A percentile compares a stretch with the other conserved stretches of the same genome.
These are phyloP conservation scores for Stipa capillata DNA, from an alignment of 176 grass and related monocot species.

Conservation along the genomic window DNA sequence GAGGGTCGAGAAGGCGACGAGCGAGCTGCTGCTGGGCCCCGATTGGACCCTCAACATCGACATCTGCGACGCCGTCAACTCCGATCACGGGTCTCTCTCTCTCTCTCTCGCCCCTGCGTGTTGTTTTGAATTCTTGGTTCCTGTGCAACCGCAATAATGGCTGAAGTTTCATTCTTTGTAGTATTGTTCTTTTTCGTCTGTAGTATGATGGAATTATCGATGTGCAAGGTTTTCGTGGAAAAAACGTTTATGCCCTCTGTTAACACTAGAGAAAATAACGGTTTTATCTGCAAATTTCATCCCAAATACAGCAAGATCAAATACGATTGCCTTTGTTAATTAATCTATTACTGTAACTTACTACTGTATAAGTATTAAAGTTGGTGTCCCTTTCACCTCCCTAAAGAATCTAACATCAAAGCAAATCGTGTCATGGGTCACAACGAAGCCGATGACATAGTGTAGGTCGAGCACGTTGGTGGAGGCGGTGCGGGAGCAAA, in stretches of 20 bases:
- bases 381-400: too few species aligned
- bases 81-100: constrained; percentile 46
- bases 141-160: background rate
- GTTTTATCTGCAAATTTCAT: background rate
- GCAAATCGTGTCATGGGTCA: too few species aligned
- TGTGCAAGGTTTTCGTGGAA: background rate
- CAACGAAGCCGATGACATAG: too few species aligned
- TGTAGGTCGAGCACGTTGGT: too few species aligned
- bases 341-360: too few species aligned
- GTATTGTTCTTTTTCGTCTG: background rate
- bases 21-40: constrained; percentile 74
- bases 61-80: constrained; percentile 79
- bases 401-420: too few species aligned
- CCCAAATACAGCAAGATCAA: too few species aligned
- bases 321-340: too few species aligned
- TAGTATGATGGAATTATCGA: background rate
- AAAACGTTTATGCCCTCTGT: background rate
- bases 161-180: too few species aligned
- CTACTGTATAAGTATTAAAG: too few species aligned
- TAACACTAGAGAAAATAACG: background rate
- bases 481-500: too few species aligned
- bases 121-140: background rate
- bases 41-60: constrained; percentile 95
- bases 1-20: constrained; percentile 85
- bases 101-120: background rate